Evolutionary conservation across 257 asterid species (phyloP).

Genomic region (Solanum ahanhuiri): DNA sequence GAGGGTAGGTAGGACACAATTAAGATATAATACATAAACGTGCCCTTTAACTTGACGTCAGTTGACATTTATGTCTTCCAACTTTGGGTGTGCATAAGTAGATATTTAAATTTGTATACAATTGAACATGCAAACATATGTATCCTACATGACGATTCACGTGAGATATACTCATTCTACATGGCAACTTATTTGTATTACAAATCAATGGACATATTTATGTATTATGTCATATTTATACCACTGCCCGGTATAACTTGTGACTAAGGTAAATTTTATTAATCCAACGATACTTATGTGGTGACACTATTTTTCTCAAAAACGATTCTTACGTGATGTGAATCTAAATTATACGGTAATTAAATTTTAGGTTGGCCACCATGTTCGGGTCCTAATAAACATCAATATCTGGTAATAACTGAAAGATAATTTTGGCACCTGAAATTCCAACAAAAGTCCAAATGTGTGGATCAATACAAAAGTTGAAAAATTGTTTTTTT

Average conservation of each 20-base stretch:
- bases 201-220: neutral
- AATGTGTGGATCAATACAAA: neutral
- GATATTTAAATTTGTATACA: too few species aligned
- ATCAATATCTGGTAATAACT: neutral
- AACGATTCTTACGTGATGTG: neutral
- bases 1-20: neutral
- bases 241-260: neutral
- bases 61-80: neutral
- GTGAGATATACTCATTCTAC: too few species aligned
- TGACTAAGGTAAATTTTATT: neutral
- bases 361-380: neutral
- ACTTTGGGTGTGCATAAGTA: too few species aligned
- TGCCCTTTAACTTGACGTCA: too few species aligned
- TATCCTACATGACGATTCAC: neutral
- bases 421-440: neutral
- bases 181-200: neutral
- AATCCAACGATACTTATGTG: neutral
- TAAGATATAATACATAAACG: too few species aligned
- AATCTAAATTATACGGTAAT: neutral
- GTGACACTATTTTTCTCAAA: neutral
- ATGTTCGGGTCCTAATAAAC: neutral
- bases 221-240: neutral
- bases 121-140: rapidly evolving
- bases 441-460: neutral
- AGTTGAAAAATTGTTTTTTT: neutral